phyloP scores from a whole-genome alignment of 805 yeast genomes.

The Candida xyloterini region DNA sequence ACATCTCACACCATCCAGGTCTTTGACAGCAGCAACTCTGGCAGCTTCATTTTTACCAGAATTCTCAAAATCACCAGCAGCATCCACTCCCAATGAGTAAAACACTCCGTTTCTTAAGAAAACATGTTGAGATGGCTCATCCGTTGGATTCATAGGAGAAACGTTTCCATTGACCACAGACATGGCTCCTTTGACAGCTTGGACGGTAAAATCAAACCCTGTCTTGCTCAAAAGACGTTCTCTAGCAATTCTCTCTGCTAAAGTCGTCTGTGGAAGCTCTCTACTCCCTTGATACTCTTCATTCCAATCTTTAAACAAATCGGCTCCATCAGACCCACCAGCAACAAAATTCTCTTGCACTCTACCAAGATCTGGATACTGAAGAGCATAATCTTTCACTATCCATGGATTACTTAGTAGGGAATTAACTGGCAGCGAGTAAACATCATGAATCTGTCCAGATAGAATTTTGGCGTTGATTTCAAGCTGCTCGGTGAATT shows the following conservation, averaged over 20 bases:
- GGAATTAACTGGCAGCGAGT: slow-evolving; percentile 57
- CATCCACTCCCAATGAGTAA: slow-evolving; percentile 75
- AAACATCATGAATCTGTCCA: slow-evolving; percentile 49
- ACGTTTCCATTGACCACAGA: slow-evolving; percentile 72
- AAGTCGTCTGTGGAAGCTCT: slow-evolving; percentile 58
- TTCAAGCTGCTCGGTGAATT: slow-evolving; percentile 51
- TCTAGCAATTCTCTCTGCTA: slow-evolving; percentile 63
- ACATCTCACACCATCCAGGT: slow-evolving; percentile 65
- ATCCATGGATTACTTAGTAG: slow-evolving; percentile 78
- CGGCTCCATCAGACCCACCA: slow-evolving; percentile 61
- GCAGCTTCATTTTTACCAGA: slow-evolving; percentile 87
- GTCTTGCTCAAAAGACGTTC: slow-evolving; percentile 73
- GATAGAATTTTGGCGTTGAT: slow-evolving; percentile 47
- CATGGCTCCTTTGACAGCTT: slow-evolving; percentile 78
- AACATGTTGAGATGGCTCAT: slow-evolving; percentile 57
- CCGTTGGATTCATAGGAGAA: slow-evolving; percentile 77
- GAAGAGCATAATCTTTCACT: slow-evolving; percentile 30
- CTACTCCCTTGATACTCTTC: slow-evolving; percentile 83
- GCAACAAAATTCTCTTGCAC: slow-evolving; percentile 52
- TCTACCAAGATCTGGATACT: slow-evolving; percentile 54
- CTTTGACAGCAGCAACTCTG: slow-evolving; percentile 74
- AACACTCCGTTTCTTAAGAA: slow-evolving; percentile 81
- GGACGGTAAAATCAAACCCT: slow-evolving; percentile 69
- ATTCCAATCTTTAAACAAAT: slow-evolving; percentile 73
- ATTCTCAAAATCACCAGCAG: slow-evolving; percentile 57